phyloP scores from a whole-genome alignment of 2,329 filamentous ascomycete species.

The Nigrospora sphaerica region DNA sequence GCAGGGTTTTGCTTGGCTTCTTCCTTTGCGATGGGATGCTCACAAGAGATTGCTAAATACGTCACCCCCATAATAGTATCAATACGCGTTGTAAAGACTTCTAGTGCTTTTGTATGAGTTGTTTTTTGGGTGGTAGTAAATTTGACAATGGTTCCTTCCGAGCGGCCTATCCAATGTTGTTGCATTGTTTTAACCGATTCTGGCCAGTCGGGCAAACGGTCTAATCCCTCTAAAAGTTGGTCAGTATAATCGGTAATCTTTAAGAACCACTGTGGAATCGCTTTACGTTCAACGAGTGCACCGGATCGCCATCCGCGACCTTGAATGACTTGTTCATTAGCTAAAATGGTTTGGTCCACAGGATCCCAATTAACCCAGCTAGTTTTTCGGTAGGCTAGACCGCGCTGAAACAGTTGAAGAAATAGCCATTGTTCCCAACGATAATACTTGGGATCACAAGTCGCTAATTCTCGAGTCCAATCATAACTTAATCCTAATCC shows the following conservation, averaged over 20 bases:
- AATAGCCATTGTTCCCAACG: constrained; percentile 86
- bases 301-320: constrained; percentile 84
- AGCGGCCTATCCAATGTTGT: constrained; percentile 81
- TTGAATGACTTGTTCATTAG: constrained; percentile 89
- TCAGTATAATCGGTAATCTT: constrained; percentile 75
- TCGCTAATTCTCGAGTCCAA: constrained; percentile 76
- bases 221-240: constrained; percentile 62
- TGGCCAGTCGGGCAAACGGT: constrained; percentile 67
- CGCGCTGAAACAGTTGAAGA: constrained; percentile 64
- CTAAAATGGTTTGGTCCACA: constrained; percentile 79
- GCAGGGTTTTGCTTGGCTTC: constrained; percentile 53
- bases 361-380: constrained; percentile 88
- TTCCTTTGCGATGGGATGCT: constrained; percentile 60
- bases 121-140: constrained; percentile 52
- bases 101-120: constrained; percentile 29
- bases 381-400: constrained; percentile 75
- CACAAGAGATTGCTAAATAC: constrained; percentile 71
- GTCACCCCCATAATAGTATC: constrained; percentile 86
- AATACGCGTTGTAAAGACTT: constrained; percentile 77
- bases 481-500: constrained; percentile 77
- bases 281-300: constrained; percentile 71
- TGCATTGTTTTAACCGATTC: constrained; percentile 79
- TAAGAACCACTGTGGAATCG: constrained; percentile 85
- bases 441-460: constrained; percentile 80
- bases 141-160: constrained; percentile 62